A percentile compares a stretch with the other conserved stretches of the same genome.
Evolutionary conservation across 2,329 filamentous ascomycete genomes (phyloP).

Genomic region (Colletotrichum sp.): DNA sequence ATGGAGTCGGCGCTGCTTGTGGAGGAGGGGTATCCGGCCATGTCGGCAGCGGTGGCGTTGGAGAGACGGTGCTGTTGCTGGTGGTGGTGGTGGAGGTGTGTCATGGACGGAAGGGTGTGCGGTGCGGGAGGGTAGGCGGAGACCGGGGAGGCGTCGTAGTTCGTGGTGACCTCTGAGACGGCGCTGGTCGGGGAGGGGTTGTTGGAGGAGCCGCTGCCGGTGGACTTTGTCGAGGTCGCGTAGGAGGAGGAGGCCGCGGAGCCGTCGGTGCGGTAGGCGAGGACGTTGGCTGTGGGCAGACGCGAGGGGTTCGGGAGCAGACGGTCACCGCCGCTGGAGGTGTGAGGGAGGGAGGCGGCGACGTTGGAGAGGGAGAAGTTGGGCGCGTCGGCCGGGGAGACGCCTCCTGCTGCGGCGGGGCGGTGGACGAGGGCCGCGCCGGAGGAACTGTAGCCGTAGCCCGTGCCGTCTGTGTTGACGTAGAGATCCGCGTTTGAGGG

Average conservation of each 20-base stretch:
- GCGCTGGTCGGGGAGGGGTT: slow-evolving; percentile 13
- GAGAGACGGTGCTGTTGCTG: not conserved
- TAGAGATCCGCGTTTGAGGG: slow-evolving; percentile 33
- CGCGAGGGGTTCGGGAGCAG: slow-evolving; percentile 40
- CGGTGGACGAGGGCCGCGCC: slow-evolving; percentile 38
- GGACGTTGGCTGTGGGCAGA: slow-evolving; percentile 31
- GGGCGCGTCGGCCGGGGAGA: slow-evolving; percentile 32
- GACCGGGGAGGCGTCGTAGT: not conserved
- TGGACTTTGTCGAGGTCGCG: slow-evolving; percentile 1
- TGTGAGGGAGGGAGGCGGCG: slow-evolving; percentile 42
- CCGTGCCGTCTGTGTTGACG: slow-evolving; percentile 35
- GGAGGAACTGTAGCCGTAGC: slow-evolving; percentile 35
- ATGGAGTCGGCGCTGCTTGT: slow-evolving; percentile 14
- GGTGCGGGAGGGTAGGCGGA: slow-evolving; percentile 4
- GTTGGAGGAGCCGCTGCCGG: not conserved
- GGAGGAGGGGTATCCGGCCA: slow-evolving; percentile 11
- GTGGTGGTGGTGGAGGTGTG: not conserved
- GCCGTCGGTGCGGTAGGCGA: slow-evolving; percentile 20
- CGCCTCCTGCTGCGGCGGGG: slow-evolving; percentile 25
- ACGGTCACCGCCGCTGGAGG: slow-evolving; percentile 29
- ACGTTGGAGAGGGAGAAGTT: slow-evolving; percentile 47
- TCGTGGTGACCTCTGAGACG: not conserved
- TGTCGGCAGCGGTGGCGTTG: not conserved
- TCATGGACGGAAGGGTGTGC: slow-evolving; percentile 15
- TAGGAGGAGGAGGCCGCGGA: not conserved